These are phyloP conservation scores for Taiozyma sp. DNA, from an alignment of 1,139 yeast species.

Conservation along the genomic window DNA sequence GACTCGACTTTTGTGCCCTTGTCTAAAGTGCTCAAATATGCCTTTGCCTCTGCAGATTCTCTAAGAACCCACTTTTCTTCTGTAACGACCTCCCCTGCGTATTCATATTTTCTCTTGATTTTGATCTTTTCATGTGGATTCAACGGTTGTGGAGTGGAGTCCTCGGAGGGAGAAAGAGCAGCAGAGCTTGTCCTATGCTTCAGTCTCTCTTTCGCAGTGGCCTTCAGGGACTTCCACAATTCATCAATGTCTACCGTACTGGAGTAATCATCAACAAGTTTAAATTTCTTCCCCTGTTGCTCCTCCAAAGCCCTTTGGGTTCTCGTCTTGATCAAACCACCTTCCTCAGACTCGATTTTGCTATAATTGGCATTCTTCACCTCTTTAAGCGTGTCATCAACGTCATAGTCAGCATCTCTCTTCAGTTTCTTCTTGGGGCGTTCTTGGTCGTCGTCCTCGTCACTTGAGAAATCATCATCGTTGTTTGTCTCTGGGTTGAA, in stretches of 20 bases:
- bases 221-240: constrained; percentile 42
- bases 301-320: constrained; percentile 43
- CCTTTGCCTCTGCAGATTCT: constrained; percentile 82
- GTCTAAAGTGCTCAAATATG: constrained; percentile 41
- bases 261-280: constrained; percentile 24
- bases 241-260: constrained; percentile 39
- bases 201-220: constrained; percentile 22
- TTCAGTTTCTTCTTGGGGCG: constrained; percentile 14
- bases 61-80: constrained; percentile 75
- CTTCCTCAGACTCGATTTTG: constrained; percentile 41
- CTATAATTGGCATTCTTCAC: constrained; percentile 33
- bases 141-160: constrained; percentile 6
- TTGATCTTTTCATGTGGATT: constrained; percentile 44
- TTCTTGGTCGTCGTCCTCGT: constrained; percentile 19
- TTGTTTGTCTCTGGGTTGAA: constrained; percentile 39
- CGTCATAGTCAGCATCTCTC: constrained; percentile 18
- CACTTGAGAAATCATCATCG: constrained; percentile 22
- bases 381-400: constrained; percentile 27
- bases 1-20: constrained; percentile 26
- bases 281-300: constrained; percentile 24
- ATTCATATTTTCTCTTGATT: constrained; percentile 74
- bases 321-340: constrained; percentile 54
- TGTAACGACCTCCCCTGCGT: constrained; percentile 80
- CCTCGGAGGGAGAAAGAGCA: constrained; percentile 13
- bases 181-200: constrained; percentile 6